A percentile compares a stretch with the other conserved stretches of the same genome.
These are phyloP conservation scores for Linum usitatissimum DNA, from an alignment of 345 rosid species.

Conservation along the genomic window DNA sequence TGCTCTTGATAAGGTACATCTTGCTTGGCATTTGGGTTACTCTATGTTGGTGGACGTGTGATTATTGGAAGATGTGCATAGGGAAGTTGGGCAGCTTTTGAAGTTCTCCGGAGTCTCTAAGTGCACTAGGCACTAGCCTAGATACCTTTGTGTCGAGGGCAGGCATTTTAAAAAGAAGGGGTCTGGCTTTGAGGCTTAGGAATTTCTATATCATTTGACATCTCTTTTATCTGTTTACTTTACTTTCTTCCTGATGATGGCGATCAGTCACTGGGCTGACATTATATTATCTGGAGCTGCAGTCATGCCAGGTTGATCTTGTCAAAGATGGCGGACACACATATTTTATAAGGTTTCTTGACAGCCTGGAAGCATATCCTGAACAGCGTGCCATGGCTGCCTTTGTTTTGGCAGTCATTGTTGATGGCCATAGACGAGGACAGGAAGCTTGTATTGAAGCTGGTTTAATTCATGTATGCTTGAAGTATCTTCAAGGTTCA, in stretches of 20 bases:
- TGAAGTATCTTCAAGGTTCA: constrained; percentile 73
- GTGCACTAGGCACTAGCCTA: background rate
- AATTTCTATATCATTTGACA: too few relatives aligned
- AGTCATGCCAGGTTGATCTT: constrained; percentile 99
- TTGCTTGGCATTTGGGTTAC: background rate
- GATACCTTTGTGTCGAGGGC: background rate
- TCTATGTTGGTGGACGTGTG: background rate
- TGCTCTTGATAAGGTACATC: constrained; percentile 89
- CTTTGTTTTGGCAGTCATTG: constrained; percentile 97
- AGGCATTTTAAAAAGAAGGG: background rate
- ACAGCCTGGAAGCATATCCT: constrained; percentile 89
- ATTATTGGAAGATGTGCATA: background rate
- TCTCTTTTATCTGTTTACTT: background rate
- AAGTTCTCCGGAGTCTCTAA: background rate
- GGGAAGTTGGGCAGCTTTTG: background rate
- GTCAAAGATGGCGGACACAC: constrained; percentile 94
- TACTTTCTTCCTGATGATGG: background rate
- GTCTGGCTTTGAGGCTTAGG: background rate
- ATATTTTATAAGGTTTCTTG: constrained; percentile 93
- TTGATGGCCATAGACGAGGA: constrained; percentile 93
- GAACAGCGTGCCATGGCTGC: constrained; percentile 99
- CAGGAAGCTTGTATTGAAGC: constrained; percentile 94
- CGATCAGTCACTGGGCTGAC: background rate
- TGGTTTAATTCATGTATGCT: constrained; percentile 68
- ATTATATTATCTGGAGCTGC: constrained; percentile 20